A percentile compares a stretch with the other conserved stretches of the same genome.
These are phyloP conservation scores for Microdochium bolleyi DNA, from an alignment of 2,329 filamentous ascomycete species.

Conservation along the genomic window DNA sequence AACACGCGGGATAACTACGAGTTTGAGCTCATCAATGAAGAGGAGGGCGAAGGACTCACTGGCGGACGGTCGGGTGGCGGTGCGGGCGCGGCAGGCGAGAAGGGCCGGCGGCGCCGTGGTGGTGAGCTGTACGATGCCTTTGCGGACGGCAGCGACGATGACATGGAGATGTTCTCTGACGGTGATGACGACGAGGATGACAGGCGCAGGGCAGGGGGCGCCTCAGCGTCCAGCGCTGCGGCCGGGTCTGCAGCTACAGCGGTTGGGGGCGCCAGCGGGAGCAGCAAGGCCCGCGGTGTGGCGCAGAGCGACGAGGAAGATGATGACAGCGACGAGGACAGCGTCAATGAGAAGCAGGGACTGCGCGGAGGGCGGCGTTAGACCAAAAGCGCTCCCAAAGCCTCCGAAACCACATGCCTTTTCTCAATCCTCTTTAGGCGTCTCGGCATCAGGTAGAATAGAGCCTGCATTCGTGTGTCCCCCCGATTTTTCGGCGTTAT, in stretches of 20 bases:
- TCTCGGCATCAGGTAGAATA: too few relatives aligned
- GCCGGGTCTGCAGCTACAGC: neutral
- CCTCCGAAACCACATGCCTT: too few relatives aligned
- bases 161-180: constrained; percentile 46
- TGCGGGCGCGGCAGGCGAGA: constrained; percentile 27
- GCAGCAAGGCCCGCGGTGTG: constrained; percentile 1
- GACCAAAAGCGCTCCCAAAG: neutral
- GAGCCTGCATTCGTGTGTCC: too few relatives aligned
- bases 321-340: neutral
- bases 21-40: constrained; percentile 85
- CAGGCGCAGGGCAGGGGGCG: neutral
- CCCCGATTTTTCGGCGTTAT: too few relatives aligned
- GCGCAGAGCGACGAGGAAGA: neutral
- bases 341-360: neutral
- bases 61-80: constrained; percentile 22
- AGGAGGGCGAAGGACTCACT: constrained; percentile 55
- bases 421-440: too few relatives aligned
- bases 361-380: neutral
- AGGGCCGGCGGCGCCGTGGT: constrained; percentile 51
- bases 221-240: neutral
- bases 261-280: neutral
- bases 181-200: constrained; percentile 9
- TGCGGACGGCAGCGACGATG: constrained; percentile 75
- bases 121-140: constrained; percentile 97
- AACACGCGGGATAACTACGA: constrained; percentile 82